Evolutionary conservation across 2,329 filamentous ascomycete species (phyloP).

Genomic region (Xylaria hypoxylon): DNA sequence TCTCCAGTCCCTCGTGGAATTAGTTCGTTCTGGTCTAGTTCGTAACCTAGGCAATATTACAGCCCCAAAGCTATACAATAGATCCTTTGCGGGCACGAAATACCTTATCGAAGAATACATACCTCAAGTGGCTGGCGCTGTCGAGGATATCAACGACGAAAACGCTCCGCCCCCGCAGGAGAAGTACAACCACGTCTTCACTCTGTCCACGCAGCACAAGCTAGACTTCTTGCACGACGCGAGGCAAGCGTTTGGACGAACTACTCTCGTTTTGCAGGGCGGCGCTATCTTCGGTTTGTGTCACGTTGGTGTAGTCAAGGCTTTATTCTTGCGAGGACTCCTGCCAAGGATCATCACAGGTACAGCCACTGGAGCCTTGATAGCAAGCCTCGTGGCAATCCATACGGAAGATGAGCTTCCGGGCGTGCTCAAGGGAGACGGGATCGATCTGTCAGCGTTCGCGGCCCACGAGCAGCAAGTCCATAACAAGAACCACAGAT

Average conservation of each 20-base stretch:
- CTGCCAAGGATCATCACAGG: slow-evolving; percentile 92
- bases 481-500: slow-evolving; percentile 45
- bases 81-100: slow-evolving; percentile 89
- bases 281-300: slow-evolving; percentile 92
- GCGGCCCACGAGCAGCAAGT: slow-evolving; percentile 56
- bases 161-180: slow-evolving; percentile 40
- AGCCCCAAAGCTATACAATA: slow-evolving; percentile 82
- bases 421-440: slow-evolving; percentile 78
- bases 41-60: slow-evolving; percentile 94
- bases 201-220: slow-evolving; percentile 79
- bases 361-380: slow-evolving; percentile 88
- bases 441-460: slow-evolving; percentile 87
- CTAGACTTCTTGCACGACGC: slow-evolving; percentile 89
- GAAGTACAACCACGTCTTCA: slow-evolving; percentile 41
- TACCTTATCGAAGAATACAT: slow-evolving; percentile 92
- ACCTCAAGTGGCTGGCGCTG: slow-evolving; percentile 81
- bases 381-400: slow-evolving; percentile 87
- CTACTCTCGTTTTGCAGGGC: slow-evolving; percentile 86
- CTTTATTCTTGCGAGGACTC: slow-evolving; percentile 81
- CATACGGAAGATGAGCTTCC: slow-evolving; percentile 89
- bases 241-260: slow-evolving; percentile 87
- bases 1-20: slow-evolving; percentile 78
- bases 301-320: slow-evolving; percentile 90
- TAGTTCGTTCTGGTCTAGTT: slow-evolving; percentile 81
- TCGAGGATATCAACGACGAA: slow-evolving; percentile 76